A percentile compares a stretch with the other conserved stretches of the same genome.
phyloP scores from a whole-genome alignment of 1,139 yeast genomes.

The Diutina siamensis region DNA sequence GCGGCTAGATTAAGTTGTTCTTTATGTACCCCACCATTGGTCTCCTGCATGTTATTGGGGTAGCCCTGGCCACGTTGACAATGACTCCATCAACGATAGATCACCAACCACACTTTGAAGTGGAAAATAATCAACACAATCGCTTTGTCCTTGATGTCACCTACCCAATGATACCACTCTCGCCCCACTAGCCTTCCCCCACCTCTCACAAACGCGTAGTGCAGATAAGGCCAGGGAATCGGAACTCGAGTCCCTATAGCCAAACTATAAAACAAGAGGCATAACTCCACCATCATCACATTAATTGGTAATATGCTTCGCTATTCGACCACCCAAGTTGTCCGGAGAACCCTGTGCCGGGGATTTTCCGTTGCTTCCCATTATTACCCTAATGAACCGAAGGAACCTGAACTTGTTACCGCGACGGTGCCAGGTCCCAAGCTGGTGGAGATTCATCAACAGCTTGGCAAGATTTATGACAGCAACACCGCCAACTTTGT shows the following conservation, averaged over 20 bases:
- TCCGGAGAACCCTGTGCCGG: neutral
- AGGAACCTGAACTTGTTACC: constrained; percentile 35
- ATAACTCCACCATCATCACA: neutral
- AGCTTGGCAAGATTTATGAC: constrained; percentile 48
- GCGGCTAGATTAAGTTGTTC: too few relatives aligned
- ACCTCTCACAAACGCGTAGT: neutral
- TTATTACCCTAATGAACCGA: constrained; percentile 44
- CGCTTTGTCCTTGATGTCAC: too few relatives aligned
- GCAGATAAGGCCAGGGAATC: neutral
- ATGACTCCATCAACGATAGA: too few relatives aligned
- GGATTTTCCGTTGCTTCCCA: constrained; percentile 11
- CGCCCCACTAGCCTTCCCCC: too few relatives aligned
- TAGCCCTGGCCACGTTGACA: too few relatives aligned
- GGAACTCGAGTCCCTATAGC: constrained; percentile 2
- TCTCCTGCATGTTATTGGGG: too few relatives aligned
- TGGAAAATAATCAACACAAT: too few relatives aligned
- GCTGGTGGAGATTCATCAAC: constrained; percentile 32
- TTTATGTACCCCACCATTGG: too few relatives aligned
- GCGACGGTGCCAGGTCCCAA: constrained; percentile 51
- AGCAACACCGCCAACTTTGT: constrained; percentile 60
- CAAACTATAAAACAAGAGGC: neutral
- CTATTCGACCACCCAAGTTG: neutral
- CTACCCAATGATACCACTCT: too few relatives aligned
- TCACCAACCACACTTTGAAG: too few relatives aligned
- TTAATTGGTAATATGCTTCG: neutral